phyloP scores from a whole-genome alignment of 2,329 filamentous ascomycete genomes.

The Colletotrichum sublineola region DNA sequence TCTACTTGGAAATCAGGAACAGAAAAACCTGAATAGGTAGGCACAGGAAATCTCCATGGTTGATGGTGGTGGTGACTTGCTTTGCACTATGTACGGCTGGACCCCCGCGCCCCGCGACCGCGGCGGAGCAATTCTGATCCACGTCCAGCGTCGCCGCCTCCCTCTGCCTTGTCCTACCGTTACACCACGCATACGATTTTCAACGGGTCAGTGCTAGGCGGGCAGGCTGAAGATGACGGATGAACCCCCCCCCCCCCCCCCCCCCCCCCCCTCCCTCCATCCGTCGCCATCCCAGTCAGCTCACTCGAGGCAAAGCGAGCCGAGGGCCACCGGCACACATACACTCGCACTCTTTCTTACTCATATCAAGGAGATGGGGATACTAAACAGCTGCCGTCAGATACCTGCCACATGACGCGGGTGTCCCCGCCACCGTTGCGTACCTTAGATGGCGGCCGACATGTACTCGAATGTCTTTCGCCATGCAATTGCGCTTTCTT shows the following conservation, averaged over 20 bases:
- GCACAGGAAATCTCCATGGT: constrained; percentile 4
- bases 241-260: constrained; percentile 13
- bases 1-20: constrained; percentile 33
- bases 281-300: constrained; percentile 40
- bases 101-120: constrained; percentile 26
- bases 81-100: constrained; percentile 20
- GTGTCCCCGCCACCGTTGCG: constrained; percentile 9
- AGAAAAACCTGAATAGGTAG: constrained; percentile 22
- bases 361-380: constrained; percentile 13
- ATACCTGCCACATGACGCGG: constrained; percentile 24
- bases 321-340: constrained; percentile 18
- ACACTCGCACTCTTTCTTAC: background rate
- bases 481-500: constrained; percentile 13
- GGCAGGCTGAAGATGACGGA: constrained; percentile 32
- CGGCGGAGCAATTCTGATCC: constrained; percentile 28
- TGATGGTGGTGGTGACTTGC: background rate
- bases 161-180: constrained; percentile 4
- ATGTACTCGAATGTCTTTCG: constrained; percentile 16
- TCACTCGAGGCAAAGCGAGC: constrained; percentile 34
- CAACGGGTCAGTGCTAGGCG: constrained; percentile 15
- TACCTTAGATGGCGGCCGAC: constrained; percentile 23
- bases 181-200: constrained; percentile 1
- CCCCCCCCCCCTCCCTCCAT: background rate
- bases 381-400: constrained; percentile 16
- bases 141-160: background rate